Base-by-base conservation (phyloP, 768 basidiomycete genomes). In the Pleurotus citrinopileatus region DNA sequence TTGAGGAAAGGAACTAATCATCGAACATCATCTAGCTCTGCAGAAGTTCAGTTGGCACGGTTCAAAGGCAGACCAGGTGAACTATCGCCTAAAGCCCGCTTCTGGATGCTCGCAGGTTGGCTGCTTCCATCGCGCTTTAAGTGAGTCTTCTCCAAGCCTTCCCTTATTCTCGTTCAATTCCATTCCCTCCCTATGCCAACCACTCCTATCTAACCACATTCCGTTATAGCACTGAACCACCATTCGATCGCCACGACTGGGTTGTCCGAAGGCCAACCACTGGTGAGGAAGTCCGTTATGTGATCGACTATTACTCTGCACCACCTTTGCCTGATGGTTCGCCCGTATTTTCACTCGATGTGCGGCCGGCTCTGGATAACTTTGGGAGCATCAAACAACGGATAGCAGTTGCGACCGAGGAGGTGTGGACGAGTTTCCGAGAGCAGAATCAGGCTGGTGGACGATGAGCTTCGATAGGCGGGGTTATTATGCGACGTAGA, bases 161-260 rank as follows among this genome's bases (percentile, higher is more conserved):
- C 17, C 15, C 19, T 40, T 13, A 13, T 12, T 44, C 26, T 28
- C 9, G 40, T 26, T 43, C 29, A 9, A 37, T 48, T 36, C 36
- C 17, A 13, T 3, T 4, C 23, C 26, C 46, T 29, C 51, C 6
- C 7, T 9, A 34, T 2, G 25, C n/a, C 26, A 40, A 40, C 43
- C 36, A 61, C 46, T 55, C 29, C 29, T 32, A 20, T 45, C n/a
- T n/a, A n/a, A n/a, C n/a, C n/a, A n/a, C n/a, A n/a, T n/a, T n/a
- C n/a, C 42, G 27, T 34, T 22, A 4, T 63, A 98, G 95, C 71
- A 76, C 84, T 37, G 89, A 94, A 64, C 91, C 93, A 3, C 97
- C 96, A 0, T 98, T 99, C 65, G 97, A 99, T 66, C 86, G 97
- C 6, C 97, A 99, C 67, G 97, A 99, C 73, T 99, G 97, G 97